Evolutionary conservation across 2,329 filamentous ascomycete species (phyloP).

Genomic region (Phaeosphaeriaceae sp.): DNA sequence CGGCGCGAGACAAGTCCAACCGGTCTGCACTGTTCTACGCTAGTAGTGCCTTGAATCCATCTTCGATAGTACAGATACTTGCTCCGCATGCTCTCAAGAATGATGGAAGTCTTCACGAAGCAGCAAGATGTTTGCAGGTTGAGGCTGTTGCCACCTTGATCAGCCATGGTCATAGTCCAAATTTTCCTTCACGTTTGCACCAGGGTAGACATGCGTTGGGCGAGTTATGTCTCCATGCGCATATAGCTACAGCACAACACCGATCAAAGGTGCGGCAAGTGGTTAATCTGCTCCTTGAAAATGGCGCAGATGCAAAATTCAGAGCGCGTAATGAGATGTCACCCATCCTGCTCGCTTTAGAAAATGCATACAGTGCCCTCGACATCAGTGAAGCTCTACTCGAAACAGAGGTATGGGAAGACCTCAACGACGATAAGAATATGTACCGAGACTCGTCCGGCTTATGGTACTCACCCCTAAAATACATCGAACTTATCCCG

Average conservation of each 20-base stretch:
- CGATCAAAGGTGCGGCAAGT: slow-evolving; percentile 48
- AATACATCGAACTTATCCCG: slow-evolving; percentile 58
- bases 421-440: slow-evolving; percentile 66
- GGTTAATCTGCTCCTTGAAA: slow-evolving; percentile 62
- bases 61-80: slow-evolving; percentile 49
- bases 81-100: slow-evolving; percentile 65
- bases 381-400: slow-evolving; percentile 64
- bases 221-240: slow-evolving; percentile 66
- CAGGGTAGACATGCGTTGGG: slow-evolving; percentile 68
- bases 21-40: slow-evolving; percentile 68
- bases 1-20: slow-evolving; percentile 62
- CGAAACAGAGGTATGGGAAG: slow-evolving; percentile 69
- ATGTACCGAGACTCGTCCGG: slow-evolving; percentile 51
- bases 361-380: slow-evolving; percentile 60
- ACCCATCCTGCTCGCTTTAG: slow-evolving; percentile 65
- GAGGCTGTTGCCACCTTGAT: slow-evolving; percentile 63
- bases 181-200: slow-evolving; percentile 69
- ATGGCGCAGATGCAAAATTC: slow-evolving; percentile 63
- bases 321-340: slow-evolving; percentile 63
- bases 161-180: slow-evolving; percentile 65
- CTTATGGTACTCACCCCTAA: slow-evolving; percentile 68
- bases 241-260: slow-evolving; percentile 49
- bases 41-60: slow-evolving; percentile 48
- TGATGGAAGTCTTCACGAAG: slow-evolving; percentile 71
- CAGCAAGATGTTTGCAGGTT: slow-evolving; percentile 65